These are phyloP conservation scores for Zangia roseola DNA, from an alignment of 768 basidiomycete species.

Conservation along the genomic window DNA sequence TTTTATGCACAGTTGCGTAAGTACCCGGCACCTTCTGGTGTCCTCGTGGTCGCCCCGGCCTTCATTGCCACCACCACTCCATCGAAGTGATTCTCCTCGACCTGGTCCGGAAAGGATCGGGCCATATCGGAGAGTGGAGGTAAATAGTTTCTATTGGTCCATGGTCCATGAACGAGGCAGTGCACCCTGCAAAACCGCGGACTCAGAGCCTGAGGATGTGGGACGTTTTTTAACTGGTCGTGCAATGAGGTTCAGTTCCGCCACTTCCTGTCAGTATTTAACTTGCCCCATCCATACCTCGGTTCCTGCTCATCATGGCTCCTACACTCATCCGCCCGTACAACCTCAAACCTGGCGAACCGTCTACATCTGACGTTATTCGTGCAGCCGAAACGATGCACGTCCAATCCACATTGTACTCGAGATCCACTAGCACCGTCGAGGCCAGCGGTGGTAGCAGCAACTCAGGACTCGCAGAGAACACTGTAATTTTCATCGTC, in stretches of 20 bases:
- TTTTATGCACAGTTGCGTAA: constrained; percentile 7
- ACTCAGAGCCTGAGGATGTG: background rate
- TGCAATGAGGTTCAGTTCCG: constrained; percentile 3
- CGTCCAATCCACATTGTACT: constrained; percentile 1
- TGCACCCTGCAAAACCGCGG: constrained; percentile 11
- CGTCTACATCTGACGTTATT: background rate
- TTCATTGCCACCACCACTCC: constrained; percentile 26
- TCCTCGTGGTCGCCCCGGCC: constrained; percentile 19
- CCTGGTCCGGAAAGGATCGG: constrained; percentile 14
- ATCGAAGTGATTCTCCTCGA: constrained; percentile 12
- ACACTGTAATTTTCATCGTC: constrained; percentile 24
- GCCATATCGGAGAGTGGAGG: constrained; percentile 14
- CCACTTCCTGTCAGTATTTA: constrained; percentile 16
- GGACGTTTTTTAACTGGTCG: constrained; percentile 8
- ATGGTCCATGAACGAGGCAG: constrained; percentile 9
- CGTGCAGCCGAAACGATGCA: constrained; percentile 2
- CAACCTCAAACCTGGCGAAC: background rate
- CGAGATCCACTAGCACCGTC: constrained; percentile 8
- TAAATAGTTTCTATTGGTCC: constrained; percentile 15
- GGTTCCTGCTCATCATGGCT: constrained; percentile 5
- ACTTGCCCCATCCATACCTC: constrained; percentile 1
- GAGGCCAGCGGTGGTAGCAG: background rate
- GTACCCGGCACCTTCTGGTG: constrained; percentile 8
- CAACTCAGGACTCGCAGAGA: constrained; percentile 4
- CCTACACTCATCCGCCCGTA: constrained; percentile 6